Conservation (phyloP, 148 eudicot genomes). For the Linanthus parryae region DNA sequence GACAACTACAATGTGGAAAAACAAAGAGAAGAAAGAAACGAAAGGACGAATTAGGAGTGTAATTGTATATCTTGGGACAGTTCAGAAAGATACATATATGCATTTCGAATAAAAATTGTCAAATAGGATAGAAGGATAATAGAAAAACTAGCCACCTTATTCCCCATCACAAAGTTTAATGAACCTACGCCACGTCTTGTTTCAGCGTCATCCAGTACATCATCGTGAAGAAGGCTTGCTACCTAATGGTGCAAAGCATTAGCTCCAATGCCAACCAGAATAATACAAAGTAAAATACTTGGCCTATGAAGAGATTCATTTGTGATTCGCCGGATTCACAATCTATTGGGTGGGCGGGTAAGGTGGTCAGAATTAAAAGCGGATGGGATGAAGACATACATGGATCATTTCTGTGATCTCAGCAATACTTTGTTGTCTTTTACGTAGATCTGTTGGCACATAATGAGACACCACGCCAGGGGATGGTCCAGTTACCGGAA, state of each 20-base stretch:
- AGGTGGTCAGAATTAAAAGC: neutral
- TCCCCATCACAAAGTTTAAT: conserved; percentile 68
- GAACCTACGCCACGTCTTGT: conserved; percentile 90
- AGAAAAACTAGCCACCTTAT: conserved; percentile 45
- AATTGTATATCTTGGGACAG: neutral
- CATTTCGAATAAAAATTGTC: neutral
- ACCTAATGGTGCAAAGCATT: no score
- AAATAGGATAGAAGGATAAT: neutral
- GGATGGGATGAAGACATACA: conserved; percentile 68
- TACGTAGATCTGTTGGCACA: conserved; percentile 49
- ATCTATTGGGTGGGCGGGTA: neutral
- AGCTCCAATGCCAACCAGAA: no score
- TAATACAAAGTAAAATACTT: no score
- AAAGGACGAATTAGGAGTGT: neutral
- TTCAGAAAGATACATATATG: neutral
- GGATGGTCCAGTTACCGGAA: conserved; percentile 32
- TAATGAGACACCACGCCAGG: conserved; percentile 32
- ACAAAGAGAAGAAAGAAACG: neutral
- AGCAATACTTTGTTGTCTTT: conserved; percentile 78
- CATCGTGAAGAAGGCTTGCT: conserved; percentile 99
- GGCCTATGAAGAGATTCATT: no score
- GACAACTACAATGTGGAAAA: conserved; percentile 36
- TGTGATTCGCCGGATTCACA: no score
- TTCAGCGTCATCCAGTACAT: conserved; percentile 97
- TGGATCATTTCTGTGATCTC: conserved; percentile 97